Evolutionary conservation across 805 yeast genomes (phyloP).

Genomic region (Metschnikowia henanensis): DNA sequence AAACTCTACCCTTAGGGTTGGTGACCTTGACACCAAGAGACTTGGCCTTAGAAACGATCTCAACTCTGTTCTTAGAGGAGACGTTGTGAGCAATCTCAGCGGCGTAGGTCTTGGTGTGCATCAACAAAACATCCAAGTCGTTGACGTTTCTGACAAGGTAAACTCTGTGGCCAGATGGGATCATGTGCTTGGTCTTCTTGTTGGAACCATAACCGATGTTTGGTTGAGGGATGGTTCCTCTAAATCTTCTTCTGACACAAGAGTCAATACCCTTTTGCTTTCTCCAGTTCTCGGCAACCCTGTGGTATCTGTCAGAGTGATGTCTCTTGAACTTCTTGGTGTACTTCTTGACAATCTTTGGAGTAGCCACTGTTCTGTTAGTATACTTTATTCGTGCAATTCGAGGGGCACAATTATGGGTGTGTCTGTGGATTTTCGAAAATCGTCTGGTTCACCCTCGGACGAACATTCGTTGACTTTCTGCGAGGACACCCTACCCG

Average conservation of each 20-base stretch:
- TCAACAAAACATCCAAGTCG: slow-evolving; percentile 92
- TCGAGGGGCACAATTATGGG: neutral
- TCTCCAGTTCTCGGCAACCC: slow-evolving; percentile 99
- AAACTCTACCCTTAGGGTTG: slow-evolving; percentile 98
- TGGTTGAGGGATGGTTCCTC: slow-evolving; percentile 99
- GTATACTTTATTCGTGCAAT: slow-evolving; percentile 13
- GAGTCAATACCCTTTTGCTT: slow-evolving; percentile 99
- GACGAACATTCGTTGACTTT: no score
- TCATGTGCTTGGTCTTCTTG: slow-evolving; percentile 96
- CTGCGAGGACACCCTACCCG: no score
- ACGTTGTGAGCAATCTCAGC: slow-evolving; percentile 99
- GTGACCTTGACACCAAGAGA: slow-evolving; percentile 98
- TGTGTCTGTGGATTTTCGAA: neutral
- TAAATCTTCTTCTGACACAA: slow-evolving; percentile 99
- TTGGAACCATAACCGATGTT: slow-evolving; percentile 99
- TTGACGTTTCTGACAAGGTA: slow-evolving; percentile 88
- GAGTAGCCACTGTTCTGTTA: slow-evolving; percentile 81
- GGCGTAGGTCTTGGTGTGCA: slow-evolving; percentile 98
- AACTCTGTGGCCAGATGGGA: slow-evolving; percentile 98
- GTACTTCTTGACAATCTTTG: slow-evolving; percentile 99
- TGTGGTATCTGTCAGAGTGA: slow-evolving; percentile 99
- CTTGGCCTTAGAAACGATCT: slow-evolving; percentile 94
- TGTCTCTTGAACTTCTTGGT: slow-evolving; percentile 99
- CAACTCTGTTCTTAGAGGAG: slow-evolving; percentile 98
- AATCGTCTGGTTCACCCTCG: neutral